Conservation (phyloP, 495 filamentous ascomycete species). For the Penicillium paxilli region DNA sequence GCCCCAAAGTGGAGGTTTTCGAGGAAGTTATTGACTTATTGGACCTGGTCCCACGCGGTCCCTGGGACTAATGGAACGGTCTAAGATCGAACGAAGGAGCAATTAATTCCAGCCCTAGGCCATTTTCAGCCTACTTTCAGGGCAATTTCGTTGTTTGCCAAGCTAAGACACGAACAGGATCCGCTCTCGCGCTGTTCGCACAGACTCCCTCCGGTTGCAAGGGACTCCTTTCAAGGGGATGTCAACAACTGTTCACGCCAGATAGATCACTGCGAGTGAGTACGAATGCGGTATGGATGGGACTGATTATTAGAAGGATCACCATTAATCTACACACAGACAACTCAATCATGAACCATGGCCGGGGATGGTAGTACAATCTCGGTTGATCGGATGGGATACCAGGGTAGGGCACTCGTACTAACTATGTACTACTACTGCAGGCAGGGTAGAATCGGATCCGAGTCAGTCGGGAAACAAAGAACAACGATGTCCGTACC, state of each 20-base stretch:
- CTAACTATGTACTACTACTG: no score
- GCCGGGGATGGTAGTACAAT: no score
- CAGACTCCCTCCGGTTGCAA: conserved; percentile 3
- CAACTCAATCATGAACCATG: neutral
- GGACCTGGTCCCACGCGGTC: conserved; percentile 7
- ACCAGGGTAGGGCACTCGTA: no score
- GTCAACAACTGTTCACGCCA: neutral
- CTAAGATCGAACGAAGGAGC: conserved; percentile 22
- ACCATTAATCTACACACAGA: neutral
- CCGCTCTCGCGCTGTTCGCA: conserved; percentile 5
- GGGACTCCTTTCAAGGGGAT: conserved; percentile 2
- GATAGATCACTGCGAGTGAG: neutral
- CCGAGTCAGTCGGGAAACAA: neutral
- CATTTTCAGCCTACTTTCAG: no score
- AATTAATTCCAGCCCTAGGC: conserved; percentile 4
- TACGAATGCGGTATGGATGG: neutral
- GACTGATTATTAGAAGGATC: neutral
- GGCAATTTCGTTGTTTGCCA: neutral
- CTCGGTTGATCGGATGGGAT: neutral
- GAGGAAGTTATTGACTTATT: conserved; percentile 20
- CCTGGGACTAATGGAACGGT: conserved; percentile 22
- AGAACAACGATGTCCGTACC: neutral
- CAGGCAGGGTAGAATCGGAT: neutral
- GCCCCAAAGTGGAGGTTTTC: conserved; percentile 11
- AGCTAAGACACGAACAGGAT: conserved; percentile 7